Evolutionary conservation across 352 stramenopile genomes (phyloP).

Genomic region (Phytophthora cryptogea): DNA sequence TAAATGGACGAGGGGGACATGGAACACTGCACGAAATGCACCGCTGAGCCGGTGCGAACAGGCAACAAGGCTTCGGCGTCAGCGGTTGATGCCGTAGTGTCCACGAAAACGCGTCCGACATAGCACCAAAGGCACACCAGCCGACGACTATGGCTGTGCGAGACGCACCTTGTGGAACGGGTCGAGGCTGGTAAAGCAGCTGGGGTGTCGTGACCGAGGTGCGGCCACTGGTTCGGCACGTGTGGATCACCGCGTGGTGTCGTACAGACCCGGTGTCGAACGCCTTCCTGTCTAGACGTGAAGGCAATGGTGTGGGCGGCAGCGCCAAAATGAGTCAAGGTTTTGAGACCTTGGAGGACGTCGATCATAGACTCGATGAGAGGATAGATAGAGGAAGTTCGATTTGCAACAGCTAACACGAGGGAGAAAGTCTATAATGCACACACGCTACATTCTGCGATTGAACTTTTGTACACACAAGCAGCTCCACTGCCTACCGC

Average conservation of each 20-base stretch:
- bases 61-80: neutral
- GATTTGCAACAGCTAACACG: conserved; percentile 6
- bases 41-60: no score
- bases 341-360: conserved; percentile 5
- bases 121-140: conserved; percentile 25
- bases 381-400: neutral
- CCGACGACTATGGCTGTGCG: conserved; percentile 16
- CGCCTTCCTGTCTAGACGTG: neutral
- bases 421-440: conserved; percentile 24
- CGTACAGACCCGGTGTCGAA: conserved; percentile 18
- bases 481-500: conserved; percentile 15
- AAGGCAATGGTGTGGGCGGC: no score
- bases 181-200: conserved; percentile 23
- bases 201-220: conserved; percentile 3
- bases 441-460: conserved; percentile 21
- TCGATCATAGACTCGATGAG: no score
- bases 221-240: conserved; percentile 9
- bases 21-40: no score
- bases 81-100: conserved; percentile 5
- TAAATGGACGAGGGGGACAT: conserved; percentile 3
- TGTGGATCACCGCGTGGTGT: conserved; percentile 14
- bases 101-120: conserved; percentile 12
- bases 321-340: conserved; percentile 6
- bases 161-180: conserved; percentile 22
- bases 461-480: conserved; percentile 12